Conservation (phyloP, 176 grass and related monocot genomes). For the Oryza coarctata region DNA sequence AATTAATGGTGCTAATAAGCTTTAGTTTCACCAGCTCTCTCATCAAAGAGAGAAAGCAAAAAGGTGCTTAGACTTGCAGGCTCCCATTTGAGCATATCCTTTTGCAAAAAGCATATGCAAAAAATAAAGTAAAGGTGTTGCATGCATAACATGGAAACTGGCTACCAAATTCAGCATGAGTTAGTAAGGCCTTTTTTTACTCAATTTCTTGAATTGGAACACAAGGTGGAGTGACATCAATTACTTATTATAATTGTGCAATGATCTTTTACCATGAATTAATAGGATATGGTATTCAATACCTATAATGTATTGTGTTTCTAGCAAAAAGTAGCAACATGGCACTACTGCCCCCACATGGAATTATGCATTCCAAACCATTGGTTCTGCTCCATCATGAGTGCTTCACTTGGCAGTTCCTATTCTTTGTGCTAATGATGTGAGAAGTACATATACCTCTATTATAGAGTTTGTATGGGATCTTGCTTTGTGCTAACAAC, state of each 20-base stretch:
- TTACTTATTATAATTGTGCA: background rate
- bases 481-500: constrained; percentile 37
- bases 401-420: background rate
- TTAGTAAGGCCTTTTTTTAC: background rate
- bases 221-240: background rate
- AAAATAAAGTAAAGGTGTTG: constrained; percentile 1
- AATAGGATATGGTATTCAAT: background rate
- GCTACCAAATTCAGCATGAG: background rate
- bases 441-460: background rate
- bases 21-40: constrained; percentile 31
- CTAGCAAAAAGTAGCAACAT: background rate
- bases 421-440: constrained; percentile 25
- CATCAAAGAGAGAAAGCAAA: constrained; percentile 15
- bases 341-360: constrained; percentile 27
- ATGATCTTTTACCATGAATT: constrained; percentile 6
- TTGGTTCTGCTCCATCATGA: constrained; percentile 1
- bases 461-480: constrained; percentile 15
- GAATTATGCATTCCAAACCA: constrained; percentile 15
- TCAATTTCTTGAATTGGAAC: background rate
- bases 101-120: background rate
- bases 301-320: background rate
- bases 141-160: background rate
- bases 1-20: constrained; percentile 24
- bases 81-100: background rate
- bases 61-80: constrained; percentile 26